Evolutionary conservation across 768 basidiomycete species (phyloP).

Genomic region (Tylopilus sp.): DNA sequence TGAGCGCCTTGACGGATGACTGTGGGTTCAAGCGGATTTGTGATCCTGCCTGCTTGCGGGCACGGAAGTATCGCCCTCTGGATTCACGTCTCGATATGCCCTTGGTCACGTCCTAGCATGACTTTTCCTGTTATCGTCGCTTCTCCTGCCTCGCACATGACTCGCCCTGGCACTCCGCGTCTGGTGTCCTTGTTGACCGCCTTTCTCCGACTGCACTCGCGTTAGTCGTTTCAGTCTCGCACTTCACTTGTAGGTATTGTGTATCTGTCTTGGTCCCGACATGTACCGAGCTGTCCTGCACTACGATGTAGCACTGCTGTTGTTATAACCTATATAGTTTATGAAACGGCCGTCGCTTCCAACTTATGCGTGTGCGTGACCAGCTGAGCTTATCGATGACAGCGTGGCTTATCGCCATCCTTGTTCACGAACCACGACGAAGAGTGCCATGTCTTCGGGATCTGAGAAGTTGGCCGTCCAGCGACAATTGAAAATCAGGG

Average conservation of each 20-base stretch:
- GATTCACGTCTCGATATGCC: slow-evolving; percentile 26
- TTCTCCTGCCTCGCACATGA: slow-evolving; percentile 12
- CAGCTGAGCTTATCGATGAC: slow-evolving; percentile 8
- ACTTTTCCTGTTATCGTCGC: slow-evolving; percentile 9
- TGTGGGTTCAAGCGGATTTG: slow-evolving; percentile 9
- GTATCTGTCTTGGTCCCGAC: slow-evolving; percentile 28
- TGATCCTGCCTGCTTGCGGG: slow-evolving; percentile 28
- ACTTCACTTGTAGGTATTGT: slow-evolving; percentile 30
- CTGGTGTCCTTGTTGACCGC: slow-evolving; percentile 20
- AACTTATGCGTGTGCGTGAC: background rate
- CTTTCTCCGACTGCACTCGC: slow-evolving; percentile 23
- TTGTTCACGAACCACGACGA: slow-evolving; percentile 10
- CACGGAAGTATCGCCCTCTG: slow-evolving; percentile 13
- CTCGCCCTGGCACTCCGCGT: slow-evolving; percentile 16
- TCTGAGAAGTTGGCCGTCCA: slow-evolving; percentile 37
- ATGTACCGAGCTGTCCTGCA: slow-evolving; percentile 29
- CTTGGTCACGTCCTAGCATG: slow-evolving; percentile 20
- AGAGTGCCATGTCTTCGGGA: slow-evolving; percentile 13
- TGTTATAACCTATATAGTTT: slow-evolving; percentile 27
- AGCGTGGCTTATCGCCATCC: background rate
- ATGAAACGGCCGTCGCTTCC: slow-evolving; percentile 23
- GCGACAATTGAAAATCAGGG: slow-evolving; percentile 76
- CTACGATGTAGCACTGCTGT: slow-evolving; percentile 30
- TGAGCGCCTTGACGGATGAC: slow-evolving; percentile 20
- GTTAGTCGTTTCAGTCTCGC: slow-evolving; percentile 24